A percentile compares a stretch with the other conserved stretches of the same genome.
These are phyloP conservation scores for Alnus glutinosa DNA, from an alignment of 306 rosid species.

Conservation along the genomic window DNA sequence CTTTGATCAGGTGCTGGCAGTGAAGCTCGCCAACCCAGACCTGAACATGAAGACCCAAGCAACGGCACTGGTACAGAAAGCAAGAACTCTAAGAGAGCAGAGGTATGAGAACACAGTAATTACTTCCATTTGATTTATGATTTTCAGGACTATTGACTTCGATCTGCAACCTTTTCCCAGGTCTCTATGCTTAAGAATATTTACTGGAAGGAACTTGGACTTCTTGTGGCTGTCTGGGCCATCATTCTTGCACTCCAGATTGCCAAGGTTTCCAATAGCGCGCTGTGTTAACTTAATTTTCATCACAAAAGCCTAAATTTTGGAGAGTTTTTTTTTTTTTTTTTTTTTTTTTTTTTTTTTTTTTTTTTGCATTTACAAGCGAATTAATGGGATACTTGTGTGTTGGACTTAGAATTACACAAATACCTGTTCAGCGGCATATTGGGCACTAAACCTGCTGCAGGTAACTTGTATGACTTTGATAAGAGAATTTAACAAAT, in stretches of 20 bases:
- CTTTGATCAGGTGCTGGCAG: conserved; percentile 47
- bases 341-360: background rate
- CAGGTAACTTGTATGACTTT: conserved; percentile 42
- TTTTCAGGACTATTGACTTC: conserved; percentile 1
- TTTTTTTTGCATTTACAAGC: no score
- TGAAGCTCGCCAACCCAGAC: conserved; percentile 54
- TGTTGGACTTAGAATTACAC: conserved; percentile 47
- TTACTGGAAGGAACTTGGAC: conserved; percentile 82
- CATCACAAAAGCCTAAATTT: background rate
- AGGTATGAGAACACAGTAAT: conserved; percentile 31
- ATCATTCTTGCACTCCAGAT: conserved; percentile 74
- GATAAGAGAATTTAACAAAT: background rate
- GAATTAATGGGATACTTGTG: background rate
- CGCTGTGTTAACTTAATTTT: conserved; percentile 1
- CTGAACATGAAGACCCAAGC: conserved; percentile 65
- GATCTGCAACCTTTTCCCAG: conserved; percentile 49
- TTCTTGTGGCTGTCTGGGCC: conserved; percentile 81
- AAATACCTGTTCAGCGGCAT: conserved; percentile 44
- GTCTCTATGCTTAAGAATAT: conserved; percentile 63
- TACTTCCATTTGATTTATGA: background rate
- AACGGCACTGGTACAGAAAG: conserved; percentile 4
- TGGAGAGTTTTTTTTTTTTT: conserved; percentile 8
- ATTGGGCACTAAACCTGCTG: conserved; percentile 54
- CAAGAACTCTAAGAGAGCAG: conserved; percentile 30
- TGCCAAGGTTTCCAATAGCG: conserved; percentile 54